These are phyloP conservation scores for Colletotrichum chlorophyti DNA, from an alignment of 2,329 filamentous ascomycete species.

Conservation along the genomic window DNA sequence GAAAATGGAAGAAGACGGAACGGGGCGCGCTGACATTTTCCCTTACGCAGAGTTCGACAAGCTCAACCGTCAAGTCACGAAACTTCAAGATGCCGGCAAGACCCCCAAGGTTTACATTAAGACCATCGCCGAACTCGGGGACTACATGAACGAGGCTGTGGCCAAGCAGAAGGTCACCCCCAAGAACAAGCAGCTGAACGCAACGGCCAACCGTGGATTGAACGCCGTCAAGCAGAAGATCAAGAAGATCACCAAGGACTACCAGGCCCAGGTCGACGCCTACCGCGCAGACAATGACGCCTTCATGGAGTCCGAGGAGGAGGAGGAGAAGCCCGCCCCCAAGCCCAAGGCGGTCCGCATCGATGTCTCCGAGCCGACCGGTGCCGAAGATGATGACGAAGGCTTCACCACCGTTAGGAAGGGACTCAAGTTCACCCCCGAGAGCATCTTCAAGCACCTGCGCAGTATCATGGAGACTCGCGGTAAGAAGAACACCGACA, in stretches of 20 bases:
- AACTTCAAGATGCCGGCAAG: constrained; percentile 78
- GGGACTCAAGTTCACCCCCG: constrained; percentile 90
- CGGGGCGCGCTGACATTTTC: constrained; percentile 16
- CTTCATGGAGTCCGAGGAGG: constrained; percentile 86
- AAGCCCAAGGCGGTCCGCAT: constrained; percentile 56
- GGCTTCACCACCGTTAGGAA: constrained; percentile 90
- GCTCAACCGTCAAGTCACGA: constrained; percentile 84
- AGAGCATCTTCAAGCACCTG: constrained; percentile 98
- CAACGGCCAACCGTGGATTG: constrained; percentile 88
- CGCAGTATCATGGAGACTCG: constrained; percentile 91
- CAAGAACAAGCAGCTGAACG: constrained; percentile 99
- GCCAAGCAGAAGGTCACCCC: constrained; percentile 94
- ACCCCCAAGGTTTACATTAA: constrained; percentile 92
- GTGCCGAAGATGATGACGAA: constrained; percentile 73
- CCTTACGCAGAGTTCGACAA: constrained; percentile 86
- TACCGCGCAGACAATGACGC: constrained; percentile 86
- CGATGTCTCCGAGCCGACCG: constrained; percentile 52
- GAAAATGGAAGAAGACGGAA: not conserved
- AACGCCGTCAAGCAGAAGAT: constrained; percentile 98
- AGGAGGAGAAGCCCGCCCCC: constrained; percentile 66
- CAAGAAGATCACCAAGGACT: constrained; percentile 98
- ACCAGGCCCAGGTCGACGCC: constrained; percentile 83
- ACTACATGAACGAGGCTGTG: constrained; percentile 90
- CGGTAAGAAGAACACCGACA: constrained; percentile 99
- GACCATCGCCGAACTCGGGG: constrained; percentile 90